phyloP scores from a whole-genome alignment of 345 rosid genomes.

The Citrus unshiu region DNA sequence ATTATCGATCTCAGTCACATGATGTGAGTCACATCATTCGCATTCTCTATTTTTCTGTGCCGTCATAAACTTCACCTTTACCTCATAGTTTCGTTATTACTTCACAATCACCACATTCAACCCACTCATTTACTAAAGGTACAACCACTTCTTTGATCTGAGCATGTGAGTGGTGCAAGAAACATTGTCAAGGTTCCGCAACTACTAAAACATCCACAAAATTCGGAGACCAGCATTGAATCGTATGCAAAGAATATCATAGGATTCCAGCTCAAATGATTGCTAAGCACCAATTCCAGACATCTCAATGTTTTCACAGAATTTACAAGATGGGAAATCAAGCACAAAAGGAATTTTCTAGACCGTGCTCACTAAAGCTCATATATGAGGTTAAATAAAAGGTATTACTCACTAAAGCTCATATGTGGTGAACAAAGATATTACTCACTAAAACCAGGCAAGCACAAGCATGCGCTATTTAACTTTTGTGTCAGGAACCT shows the following conservation, averaged over 20 bases:
- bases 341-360: conserved; percentile 6
- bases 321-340: conserved; percentile 36
- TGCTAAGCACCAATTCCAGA: conserved; percentile 25
- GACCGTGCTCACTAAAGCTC: conserved; percentile 23
- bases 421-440: conserved; percentile 18
- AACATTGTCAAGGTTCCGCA: not conserved
- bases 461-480: not conserved
- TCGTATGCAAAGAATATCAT: conserved; percentile 22
- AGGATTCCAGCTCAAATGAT: conserved; percentile 26
- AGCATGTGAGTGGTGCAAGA: not conserved
- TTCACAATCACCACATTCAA: no score
- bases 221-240: not conserved
- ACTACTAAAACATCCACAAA: conserved; percentile 3
- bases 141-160: no score
- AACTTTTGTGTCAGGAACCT: conserved; percentile 39
- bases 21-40: no score
- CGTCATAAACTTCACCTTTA: no score
- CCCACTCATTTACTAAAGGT: no score
- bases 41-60: no score
- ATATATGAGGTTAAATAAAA: conserved; percentile 15
- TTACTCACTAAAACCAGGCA: conserved; percentile 19
- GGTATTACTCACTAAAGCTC: conserved; percentile 28
- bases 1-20: no score
- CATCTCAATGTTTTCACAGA: conserved; percentile 22
- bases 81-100: no score